Percentiles rank a stretch among this genome's conserved stretches.
phyloP scores from a whole-genome alignment of 352 stramenopile species.

The Pythium scleroteichum region DNA sequence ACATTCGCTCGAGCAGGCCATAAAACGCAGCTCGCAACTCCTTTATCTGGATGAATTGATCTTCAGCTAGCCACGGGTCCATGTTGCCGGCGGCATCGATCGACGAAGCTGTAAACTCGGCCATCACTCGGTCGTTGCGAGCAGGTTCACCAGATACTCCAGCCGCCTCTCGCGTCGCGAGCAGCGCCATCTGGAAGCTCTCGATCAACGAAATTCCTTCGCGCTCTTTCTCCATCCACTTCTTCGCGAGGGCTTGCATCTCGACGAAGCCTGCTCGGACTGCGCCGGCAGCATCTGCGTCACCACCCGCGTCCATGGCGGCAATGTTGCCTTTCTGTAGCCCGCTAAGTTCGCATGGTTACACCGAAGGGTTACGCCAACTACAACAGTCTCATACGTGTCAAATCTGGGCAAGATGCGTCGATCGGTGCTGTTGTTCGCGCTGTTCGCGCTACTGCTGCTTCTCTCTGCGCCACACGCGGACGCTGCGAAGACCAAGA shows the following conservation, averaged over 20 bases:
- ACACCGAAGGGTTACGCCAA: neutral
- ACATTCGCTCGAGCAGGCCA: slow-evolving; percentile 62
- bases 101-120: slow-evolving; percentile 31
- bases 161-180: slow-evolving; percentile 33
- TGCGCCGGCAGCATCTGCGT: slow-evolving; percentile 1
- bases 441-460: slow-evolving; percentile 25
- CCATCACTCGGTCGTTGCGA: slow-evolving; percentile 18
- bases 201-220: slow-evolving; percentile 69
- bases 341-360: neutral
- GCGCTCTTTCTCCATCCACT: slow-evolving; percentile 66
- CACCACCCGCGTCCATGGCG: slow-evolving; percentile 2
- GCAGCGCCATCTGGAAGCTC: slow-evolving; percentile 63
- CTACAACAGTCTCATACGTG: neutral
- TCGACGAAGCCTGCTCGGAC: slow-evolving; percentile 36
- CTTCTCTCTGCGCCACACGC: slow-evolving; percentile 32
- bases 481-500: slow-evolving; percentile 18
- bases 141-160: neutral
- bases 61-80: slow-evolving; percentile 70
- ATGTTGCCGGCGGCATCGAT: slow-evolving; percentile 36
- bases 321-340: slow-evolving; percentile 22
- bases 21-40: slow-evolving; percentile 48
- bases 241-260: slow-evolving; percentile 43
- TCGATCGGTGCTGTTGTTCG: slow-evolving; percentile 20
- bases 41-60: slow-evolving; percentile 65
- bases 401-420: neutral